Percentiles rank a stretch among this genome's conserved stretches.
Conservation (phyloP, 345 rosid species). For the Camelina laxa region DNA sequence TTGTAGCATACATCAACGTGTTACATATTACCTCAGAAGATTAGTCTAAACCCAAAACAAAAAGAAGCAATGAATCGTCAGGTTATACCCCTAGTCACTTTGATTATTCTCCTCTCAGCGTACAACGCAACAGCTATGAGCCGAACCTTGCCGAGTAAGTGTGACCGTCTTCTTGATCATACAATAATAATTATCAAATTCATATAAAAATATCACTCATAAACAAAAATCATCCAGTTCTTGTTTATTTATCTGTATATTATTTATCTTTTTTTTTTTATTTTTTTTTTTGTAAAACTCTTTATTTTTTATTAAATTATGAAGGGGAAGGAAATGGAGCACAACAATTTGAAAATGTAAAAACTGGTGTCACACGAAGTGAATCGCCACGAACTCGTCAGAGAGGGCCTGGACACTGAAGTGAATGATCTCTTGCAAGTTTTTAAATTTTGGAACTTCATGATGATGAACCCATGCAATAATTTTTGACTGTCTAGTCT, state of each 20-base stretch:
- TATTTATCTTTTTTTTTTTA: too few species aligned
- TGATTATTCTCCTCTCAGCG: conserved; percentile 19
- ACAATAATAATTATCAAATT: too few species aligned
- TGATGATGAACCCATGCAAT: too few species aligned
- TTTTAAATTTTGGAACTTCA: too few species aligned
- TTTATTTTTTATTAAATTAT: too few species aligned
- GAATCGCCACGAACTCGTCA: not conserved
- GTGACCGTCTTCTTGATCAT: not conserved
- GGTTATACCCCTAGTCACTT: not conserved
- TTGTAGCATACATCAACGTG: not conserved
- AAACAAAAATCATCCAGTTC: not conserved
- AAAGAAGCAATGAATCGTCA: not conserved
- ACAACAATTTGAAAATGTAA: not conserved
- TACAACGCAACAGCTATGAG: conserved; percentile 7
- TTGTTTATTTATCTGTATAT: not conserved
- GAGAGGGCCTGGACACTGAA: not conserved
- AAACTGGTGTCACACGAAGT: conserved; percentile 4
- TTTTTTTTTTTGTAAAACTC: too few species aligned
- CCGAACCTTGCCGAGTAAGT: conserved; percentile 32
- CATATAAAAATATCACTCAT: not conserved
- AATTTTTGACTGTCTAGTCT: too few species aligned
- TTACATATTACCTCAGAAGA: not conserved
- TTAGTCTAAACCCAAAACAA: not conserved
- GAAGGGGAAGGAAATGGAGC: conserved; percentile 12
- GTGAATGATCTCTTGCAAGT: too few species aligned